These are phyloP conservation scores for Stevia rebaudiana DNA, from an alignment of 140 eudicot species.

Conservation along the genomic window DNA sequence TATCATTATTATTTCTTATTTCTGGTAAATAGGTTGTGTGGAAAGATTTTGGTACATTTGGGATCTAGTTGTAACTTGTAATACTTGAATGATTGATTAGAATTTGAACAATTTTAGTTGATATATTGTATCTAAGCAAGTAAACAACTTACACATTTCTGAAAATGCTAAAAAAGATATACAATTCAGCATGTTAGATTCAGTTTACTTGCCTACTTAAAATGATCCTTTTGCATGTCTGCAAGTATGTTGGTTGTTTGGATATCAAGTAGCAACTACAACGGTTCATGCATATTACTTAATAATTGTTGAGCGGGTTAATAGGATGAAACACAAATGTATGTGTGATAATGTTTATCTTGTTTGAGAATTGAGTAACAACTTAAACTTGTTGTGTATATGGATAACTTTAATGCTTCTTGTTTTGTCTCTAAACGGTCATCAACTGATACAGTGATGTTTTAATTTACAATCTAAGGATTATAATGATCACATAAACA, in stretches of 20 bases:
- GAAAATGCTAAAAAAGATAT: background rate
- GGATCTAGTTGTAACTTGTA: background rate
- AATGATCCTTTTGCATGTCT: background rate
- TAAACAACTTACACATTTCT: background rate
- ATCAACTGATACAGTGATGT: background rate
- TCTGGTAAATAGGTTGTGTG: background rate
- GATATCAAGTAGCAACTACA: background rate
- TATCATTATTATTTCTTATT: too few relatives aligned
- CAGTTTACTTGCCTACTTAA: background rate
- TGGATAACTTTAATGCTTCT: background rate
- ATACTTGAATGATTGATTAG: background rate
- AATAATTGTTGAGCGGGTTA: background rate
- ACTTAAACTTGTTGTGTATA: background rate
- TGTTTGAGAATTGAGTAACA: background rate
- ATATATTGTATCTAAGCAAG: constrained; percentile 1
- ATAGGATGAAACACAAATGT: background rate
- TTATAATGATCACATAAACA: background rate
- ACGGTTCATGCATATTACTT: background rate
- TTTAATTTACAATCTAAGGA: background rate
- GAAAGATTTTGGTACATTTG: background rate
- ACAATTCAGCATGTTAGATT: background rate
- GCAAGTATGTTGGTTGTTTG: background rate
- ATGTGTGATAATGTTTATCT: background rate
- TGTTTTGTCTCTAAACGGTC: background rate
- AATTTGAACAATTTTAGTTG: background rate